Evolutionary conservation across 768 basidiomycete species (phyloP), one percentile per base, ranked within the genome.

Genomic region (Filobasidium wieringae): DNA sequence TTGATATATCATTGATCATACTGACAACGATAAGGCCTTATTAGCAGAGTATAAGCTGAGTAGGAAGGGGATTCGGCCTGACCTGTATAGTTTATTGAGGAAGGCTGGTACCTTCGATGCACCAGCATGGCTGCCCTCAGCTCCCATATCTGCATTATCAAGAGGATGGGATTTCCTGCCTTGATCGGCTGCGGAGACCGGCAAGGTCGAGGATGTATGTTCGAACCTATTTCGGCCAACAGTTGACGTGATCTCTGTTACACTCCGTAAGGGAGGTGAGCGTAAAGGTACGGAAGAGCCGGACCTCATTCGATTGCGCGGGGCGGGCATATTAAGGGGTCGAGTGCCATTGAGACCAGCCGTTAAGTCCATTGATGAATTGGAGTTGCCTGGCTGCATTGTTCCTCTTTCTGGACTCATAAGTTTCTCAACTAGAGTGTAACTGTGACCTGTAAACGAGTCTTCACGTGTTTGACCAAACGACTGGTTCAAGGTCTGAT

Each of bases 1-100:
- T 88, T 36, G 80, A 78, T 2, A 82, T 78, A 73, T 96, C 89
- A 64, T 87, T 88, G 26, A 96, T 88, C 83, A 97, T 92, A 73
- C 91, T 95, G 66, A 26, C 8, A 30, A 19, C 29, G 24, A 47
- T 4, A 24, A 22, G 29, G 43, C 29, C 4, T 30, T 29, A 8
- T 34, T 12, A 57, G 43, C 31, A 49, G 31, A 14, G 40, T 27
- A 17, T 9, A 17, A 36, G 5, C 12, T 17, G 40, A 22, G 22
- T 11, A 4, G 7, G 26, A 34, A 7, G 31, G 26, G 19, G 15
- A 43, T 22, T 24, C 30, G 33, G 4, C 45, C 56, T 29, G n/a
- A 58, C 57, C 57, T 58, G 49, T 52, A 58, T 22, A 58, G 51
- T 33, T 58, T 58, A 51, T 58, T 58, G 2, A 58, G 37, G 24